Conservation (phyloP, 768 basidiomycete genomes). For the Boletus fagicola region DNA sequence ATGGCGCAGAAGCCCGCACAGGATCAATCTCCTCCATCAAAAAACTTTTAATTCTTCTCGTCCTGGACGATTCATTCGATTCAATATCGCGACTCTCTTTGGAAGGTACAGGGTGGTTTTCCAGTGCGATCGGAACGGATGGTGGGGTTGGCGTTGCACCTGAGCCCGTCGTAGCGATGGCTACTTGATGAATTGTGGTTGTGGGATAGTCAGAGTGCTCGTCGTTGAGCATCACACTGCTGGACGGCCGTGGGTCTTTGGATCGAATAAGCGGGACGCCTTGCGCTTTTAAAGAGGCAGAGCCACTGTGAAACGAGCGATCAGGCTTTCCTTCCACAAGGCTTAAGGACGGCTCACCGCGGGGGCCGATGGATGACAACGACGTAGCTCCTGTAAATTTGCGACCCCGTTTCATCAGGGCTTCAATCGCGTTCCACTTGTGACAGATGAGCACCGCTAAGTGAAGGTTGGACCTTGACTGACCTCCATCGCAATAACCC, state of each 20-base stretch:
- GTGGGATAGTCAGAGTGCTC: neutral
- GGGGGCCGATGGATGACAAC: too few relatives aligned
- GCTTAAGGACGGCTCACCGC: neutral
- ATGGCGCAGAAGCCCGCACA: too few relatives aligned
- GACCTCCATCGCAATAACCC: neutral
- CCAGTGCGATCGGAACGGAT: neutral
- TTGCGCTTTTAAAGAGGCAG: neutral
- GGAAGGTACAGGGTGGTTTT: neutral
- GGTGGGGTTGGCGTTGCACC: neutral
- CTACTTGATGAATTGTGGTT: neutral
- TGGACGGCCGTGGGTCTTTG: neutral
- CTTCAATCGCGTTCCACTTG: neutral
- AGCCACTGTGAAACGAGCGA: neutral
- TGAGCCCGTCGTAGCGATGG: too few relatives aligned
- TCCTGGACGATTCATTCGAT: neutral
- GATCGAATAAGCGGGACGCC: neutral
- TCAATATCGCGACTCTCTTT: too few relatives aligned
- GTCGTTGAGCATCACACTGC: neutral
- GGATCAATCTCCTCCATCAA: neutral
- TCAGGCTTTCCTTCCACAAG: conserved; percentile 18
- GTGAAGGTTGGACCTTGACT: neutral
- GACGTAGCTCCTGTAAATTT: neutral
- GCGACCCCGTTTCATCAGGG: neutral
- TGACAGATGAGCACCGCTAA: neutral
- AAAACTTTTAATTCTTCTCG: neutral